Evolutionary conservation across 495 filamentous ascomycete species (phyloP).

Genomic region (Aspergillus sparsus): DNA sequence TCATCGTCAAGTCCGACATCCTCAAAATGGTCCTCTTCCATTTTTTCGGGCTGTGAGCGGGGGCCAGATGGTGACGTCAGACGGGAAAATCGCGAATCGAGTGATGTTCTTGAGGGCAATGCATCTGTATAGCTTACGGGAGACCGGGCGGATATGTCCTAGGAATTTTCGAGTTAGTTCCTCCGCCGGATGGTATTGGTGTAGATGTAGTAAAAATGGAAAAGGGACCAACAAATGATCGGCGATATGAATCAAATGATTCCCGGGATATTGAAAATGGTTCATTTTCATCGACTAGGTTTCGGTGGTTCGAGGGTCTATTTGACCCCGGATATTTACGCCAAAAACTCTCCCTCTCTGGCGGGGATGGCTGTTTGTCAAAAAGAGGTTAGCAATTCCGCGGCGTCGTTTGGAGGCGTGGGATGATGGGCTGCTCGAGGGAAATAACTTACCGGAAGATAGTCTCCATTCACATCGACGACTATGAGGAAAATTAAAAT

Average conservation of each 20-base stretch:
- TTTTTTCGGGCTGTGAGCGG: conserved; percentile 52
- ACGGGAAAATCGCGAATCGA: conserved; percentile 70
- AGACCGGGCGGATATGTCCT: conserved; percentile 93
- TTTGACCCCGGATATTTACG: conserved; percentile 66
- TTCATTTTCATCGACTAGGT: conserved; percentile 76
- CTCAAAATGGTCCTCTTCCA: conserved; percentile 80
- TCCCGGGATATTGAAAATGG: conserved; percentile 96
- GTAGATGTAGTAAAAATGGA: not conserved
- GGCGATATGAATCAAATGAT: conserved; percentile 95
- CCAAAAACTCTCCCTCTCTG: conserved; percentile 86
- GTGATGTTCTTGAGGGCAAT: conserved; percentile 65
- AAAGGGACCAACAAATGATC: conserved; percentile 77
- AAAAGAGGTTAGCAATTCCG: conserved; percentile 23
- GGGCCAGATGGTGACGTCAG: conserved; percentile 52
- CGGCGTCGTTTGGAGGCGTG: not conserved
- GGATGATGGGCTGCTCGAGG: conserved; percentile 3
- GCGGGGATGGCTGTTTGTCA: conserved; percentile 73
- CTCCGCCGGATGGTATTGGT: conserved; percentile 8
- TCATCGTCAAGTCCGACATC: conserved; percentile 88
- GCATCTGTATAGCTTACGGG: conserved; percentile 64
- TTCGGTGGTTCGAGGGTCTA: conserved; percentile 68
- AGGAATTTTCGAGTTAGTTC: conserved; percentile 5
- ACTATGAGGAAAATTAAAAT: conserved; percentile 53
- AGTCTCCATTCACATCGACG: conserved; percentile 94
- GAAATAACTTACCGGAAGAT: conserved; percentile 72